These are phyloP conservation scores for Bondarzewia mesenterica DNA, from an alignment of 1,284 basidiomycete genomes.

Conservation along the genomic window DNA sequence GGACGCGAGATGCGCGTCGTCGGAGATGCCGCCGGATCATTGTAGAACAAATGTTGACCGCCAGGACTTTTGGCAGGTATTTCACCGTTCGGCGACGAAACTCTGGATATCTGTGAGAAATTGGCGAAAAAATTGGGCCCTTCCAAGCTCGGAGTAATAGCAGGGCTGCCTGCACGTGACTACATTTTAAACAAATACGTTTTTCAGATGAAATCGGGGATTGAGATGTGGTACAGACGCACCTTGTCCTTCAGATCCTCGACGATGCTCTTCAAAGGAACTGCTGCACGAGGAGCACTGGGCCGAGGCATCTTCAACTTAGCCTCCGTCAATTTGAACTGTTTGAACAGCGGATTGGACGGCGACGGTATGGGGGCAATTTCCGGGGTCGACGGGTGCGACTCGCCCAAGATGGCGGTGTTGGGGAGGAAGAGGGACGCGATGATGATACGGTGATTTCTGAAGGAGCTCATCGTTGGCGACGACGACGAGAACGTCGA, in stretches of 20 bases:
- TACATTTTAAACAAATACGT: conserved; percentile 10
- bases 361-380: conserved; percentile 9
- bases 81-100: neutral
- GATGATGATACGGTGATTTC: conserved; percentile 65
- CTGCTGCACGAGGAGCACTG: conserved; percentile 10
- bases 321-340: conserved; percentile 1
- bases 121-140: conserved; percentile 29
- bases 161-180: conserved; percentile 34
- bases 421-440: conserved; percentile 74
- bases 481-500: conserved; percentile 4
- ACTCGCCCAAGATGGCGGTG: conserved; percentile 55
- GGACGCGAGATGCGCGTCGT: neutral
- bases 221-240: neutral
- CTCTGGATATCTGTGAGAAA: conserved; percentile 22
- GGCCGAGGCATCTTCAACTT: conserved; percentile 11
- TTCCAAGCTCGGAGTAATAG: conserved; percentile 29
- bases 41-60: neutral
- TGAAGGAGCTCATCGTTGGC: conserved; percentile 49
- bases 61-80: conserved; percentile 2
- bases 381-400: conserved; percentile 38
- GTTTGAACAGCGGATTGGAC: conserved; percentile 4
- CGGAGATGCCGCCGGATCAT: neutral
- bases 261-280: conserved; percentile 59
- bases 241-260: conserved; percentile 68
- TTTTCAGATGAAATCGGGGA: neutral